A percentile compares a stretch with the other conserved stretches of the same genome.
phyloP scores from a whole-genome alignment of 2,329 filamentous ascomycete species.

The Colletotrichum shisoi region DNA sequence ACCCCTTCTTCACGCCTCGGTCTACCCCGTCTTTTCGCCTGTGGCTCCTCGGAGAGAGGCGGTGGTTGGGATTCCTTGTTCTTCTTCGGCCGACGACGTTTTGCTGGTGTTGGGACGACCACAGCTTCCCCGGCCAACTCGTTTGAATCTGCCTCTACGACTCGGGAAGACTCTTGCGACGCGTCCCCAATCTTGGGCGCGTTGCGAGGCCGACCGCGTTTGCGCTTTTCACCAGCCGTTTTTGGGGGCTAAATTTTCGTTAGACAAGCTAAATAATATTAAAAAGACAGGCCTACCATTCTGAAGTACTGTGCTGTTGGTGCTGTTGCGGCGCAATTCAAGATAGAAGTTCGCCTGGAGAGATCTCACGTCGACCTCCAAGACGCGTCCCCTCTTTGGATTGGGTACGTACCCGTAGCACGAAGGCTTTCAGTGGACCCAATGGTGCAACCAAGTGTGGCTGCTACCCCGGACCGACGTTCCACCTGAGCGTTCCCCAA shows the following conservation, averaged over 20 bases:
- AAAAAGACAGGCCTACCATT: constrained; percentile 22
- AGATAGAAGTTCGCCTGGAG: not conserved
- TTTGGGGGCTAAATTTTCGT: constrained; percentile 30
- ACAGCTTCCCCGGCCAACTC: constrained; percentile 32
- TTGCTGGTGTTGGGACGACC: constrained; percentile 41
- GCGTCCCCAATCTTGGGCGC: constrained; percentile 48
- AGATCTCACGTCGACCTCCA: constrained; percentile 11
- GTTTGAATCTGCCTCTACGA: constrained; percentile 33
- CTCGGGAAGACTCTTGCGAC: constrained; percentile 43
- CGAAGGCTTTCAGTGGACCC: not conserved
- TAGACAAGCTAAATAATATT: not conserved
- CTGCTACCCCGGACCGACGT: constrained; percentile 31
- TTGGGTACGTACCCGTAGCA: constrained; percentile 9
- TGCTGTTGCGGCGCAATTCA: constrained; percentile 11
- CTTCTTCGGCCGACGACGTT: constrained; percentile 45
- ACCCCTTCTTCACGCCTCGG: constrained; percentile 16
- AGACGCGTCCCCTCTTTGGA: constrained; percentile 26
- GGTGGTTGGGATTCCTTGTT: constrained; percentile 3
- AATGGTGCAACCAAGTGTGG: constrained; percentile 5
- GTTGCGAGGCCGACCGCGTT: constrained; percentile 55
- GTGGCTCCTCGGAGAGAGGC: constrained; percentile 6
- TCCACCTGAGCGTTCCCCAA: constrained; percentile 14
- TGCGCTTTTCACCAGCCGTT: constrained; percentile 51
- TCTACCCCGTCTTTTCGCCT: constrained; percentile 28
- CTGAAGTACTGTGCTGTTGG: not conserved